Percentiles rank a stretch among this genome's conserved stretches.
Conservation (phyloP, 768 basidiomycete species). For the Boletus reticulatus region DNA sequence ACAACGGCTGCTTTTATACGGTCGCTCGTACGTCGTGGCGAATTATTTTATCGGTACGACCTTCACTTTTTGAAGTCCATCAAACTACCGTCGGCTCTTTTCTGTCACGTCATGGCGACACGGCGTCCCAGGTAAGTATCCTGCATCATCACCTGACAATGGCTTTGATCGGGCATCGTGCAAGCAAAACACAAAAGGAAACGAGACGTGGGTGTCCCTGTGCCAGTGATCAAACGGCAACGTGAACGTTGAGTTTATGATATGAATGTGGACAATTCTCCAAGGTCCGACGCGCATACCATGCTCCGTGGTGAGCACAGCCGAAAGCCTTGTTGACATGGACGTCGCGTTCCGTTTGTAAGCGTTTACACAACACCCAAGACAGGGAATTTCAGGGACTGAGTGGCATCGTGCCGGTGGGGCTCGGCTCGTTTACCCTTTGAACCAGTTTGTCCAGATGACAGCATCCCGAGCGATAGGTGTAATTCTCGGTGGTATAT, state of each 20-base stretch:
- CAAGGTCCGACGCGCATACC: slow-evolving; percentile 19
- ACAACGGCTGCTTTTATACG: slow-evolving; percentile 20
- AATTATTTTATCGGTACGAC: slow-evolving; percentile 5
- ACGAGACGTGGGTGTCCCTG: slow-evolving; percentile 4
- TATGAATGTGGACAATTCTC: slow-evolving; percentile 3
- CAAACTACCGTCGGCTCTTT: slow-evolving; percentile 7
- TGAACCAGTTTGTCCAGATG: slow-evolving; percentile 18
- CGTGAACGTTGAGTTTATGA: slow-evolving; percentile 21
- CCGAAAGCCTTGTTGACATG: slow-evolving; percentile 22
- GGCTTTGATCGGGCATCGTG: slow-evolving; percentile 23
- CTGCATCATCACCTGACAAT: slow-evolving; percentile 19
- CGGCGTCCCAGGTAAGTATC: slow-evolving; percentile 5
- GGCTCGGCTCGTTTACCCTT: slow-evolving; percentile 10
- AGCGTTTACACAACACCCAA: slow-evolving; percentile 11
- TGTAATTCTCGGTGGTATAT: slow-evolving; percentile 10
- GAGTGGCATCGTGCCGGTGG: neutral
- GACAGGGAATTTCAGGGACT: slow-evolving; percentile 24
- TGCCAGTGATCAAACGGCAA: slow-evolving; percentile 9
- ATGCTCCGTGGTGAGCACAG: slow-evolving; percentile 20
- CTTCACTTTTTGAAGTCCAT: slow-evolving; percentile 8
- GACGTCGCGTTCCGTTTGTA: slow-evolving; percentile 4
- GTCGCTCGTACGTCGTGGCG: neutral
- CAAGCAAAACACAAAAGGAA: slow-evolving; percentile 27
- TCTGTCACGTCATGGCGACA: slow-evolving; percentile 22
- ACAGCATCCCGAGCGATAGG: slow-evolving; percentile 29